Base-by-base conservation (phyloP, 2,329 filamentous ascomycete species). In the Aspergillus pseudonomiae region DNA sequence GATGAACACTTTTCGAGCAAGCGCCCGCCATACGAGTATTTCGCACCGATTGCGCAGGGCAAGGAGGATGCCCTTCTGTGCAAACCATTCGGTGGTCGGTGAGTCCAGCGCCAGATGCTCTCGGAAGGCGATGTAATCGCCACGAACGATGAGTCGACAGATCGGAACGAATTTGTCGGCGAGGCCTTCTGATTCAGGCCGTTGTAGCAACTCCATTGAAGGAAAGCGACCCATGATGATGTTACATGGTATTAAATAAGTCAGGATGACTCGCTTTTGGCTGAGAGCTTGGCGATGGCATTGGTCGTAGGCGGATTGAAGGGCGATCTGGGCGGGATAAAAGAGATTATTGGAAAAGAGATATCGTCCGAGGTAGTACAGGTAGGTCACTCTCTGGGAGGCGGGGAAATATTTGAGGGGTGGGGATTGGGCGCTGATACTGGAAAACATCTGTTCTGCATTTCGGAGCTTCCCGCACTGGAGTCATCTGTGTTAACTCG, bases 341-440 rank as follows among this genome's bases (percentile, higher is more conserved):
- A 93, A 97, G 74, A 96, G 90, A 68, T 89, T 91, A 76, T 92
- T 94, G 67, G 91, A 88, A 75, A 96, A 93, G 73, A 94, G 88
- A 79, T 94, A 97, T 63, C 93, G 90, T 21, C 94, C 94, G 6
- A 98, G 89, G 75, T 97, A 97, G 80, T 97, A 97, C 16, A 98
- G 88, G 71, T 94, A 98, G 4, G 93, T 96, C 57, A 97, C 93
- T 56, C 93, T 88, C 75, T 98, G 92, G 6, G 91, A 86, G 26
- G 92, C 92, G 2, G 94, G 93, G 73, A 96, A 98, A 58, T 92
- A 86, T 1, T 86, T 84, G 14, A 98, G 81, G 0, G 93, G 92
- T 1, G 93, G 93, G 0, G 92, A 94, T 68, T 92, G 91, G 62
- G 91, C 89, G 57, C 89, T 89, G 67, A 97, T 94, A 74, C 95